Base-by-base conservation (phyloP, 2,329 filamentous ascomycete species). In the Penicillium sp. region DNA sequence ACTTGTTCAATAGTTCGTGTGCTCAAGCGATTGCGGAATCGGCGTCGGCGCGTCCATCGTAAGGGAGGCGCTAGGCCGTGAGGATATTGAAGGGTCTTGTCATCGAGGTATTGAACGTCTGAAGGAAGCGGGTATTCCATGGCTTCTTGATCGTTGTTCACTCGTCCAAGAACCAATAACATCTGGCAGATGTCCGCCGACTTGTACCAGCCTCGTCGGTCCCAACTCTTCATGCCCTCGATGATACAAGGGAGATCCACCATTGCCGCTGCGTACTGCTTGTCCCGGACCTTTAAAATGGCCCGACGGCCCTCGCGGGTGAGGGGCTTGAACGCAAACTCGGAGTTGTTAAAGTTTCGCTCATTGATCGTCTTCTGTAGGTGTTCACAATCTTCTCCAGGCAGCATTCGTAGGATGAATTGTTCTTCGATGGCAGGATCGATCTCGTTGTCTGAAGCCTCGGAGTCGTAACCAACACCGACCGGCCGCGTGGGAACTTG, bases 401-500 rank as follows among this genome's bases (percentile, higher is more conserved):
- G 90, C 50, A 86, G 73, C 89, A 97, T 96, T 55, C 94, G 89
- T 57, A 99, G 74, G 8, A 99, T 81, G 61, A 97, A 90, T 60
- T 95, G 88, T 67, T 93, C 89, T 72, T 97, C 93, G 56, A 96
- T 90, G 1, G 88, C 83, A 0, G 94, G 94, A 67, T 99, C 94
- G 9, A 79, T 75, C 72, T 99, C 94, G 13, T 88, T 85, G 68
- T 97, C 94, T 51, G 92, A 94, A 11, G 92, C 91, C 73, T 97
- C 94, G 3, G 92, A 97, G 71, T 99, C 94, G 74, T 97, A 99
- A 7, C 93, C 94, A 52, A 96, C 91, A 48, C 94, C 94, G 1
- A 85, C 83, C 5, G 86, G 86, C 59, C 90, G 83, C 31, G 83
- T 78, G 6, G 89, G 88, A 1, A 84, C 80, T 58, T 85, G 83